Evolutionary conservation across 495 filamentous ascomycete species (phyloP).

Genomic region (Rhypophila decipiens): DNA sequence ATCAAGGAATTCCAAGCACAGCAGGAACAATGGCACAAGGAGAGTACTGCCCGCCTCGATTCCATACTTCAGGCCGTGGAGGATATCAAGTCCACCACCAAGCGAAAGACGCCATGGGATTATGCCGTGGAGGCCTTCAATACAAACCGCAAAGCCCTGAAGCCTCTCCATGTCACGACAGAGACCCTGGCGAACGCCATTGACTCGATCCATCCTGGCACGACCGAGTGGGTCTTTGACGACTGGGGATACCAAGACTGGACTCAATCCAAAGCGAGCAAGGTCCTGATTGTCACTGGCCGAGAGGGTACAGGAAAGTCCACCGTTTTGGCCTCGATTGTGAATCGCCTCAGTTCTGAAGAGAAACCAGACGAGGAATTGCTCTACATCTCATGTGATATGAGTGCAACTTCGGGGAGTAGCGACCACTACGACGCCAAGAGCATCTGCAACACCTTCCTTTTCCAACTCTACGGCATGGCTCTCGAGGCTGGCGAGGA

Average conservation of each 20-base stretch:
- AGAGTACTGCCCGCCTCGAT: slow-evolving; percentile 9
- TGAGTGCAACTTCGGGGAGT: background rate
- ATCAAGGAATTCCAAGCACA: slow-evolving; percentile 15
- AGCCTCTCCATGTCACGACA: slow-evolving; percentile 2
- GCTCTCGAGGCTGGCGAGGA: slow-evolving; percentile 13
- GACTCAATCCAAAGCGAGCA: background rate
- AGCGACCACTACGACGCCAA: slow-evolving; percentile 5
- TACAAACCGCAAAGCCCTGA: slow-evolving; percentile 5
- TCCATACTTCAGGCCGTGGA: slow-evolving; percentile 13
- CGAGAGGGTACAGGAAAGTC: slow-evolving; percentile 20
- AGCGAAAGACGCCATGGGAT: slow-evolving; percentile 21
- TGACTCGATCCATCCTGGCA: slow-evolving; percentile 12
- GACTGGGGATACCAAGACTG: slow-evolving; percentile 3
- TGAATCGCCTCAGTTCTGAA: slow-evolving; percentile 1
- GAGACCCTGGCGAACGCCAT: slow-evolving; percentile 9
- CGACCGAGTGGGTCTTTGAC: slow-evolving; percentile 18
- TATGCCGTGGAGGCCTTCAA: slow-evolving; percentile 18
- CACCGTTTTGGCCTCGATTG: slow-evolving; percentile 13
- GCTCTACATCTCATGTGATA: slow-evolving; percentile 13
- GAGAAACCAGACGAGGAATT: slow-evolving; percentile 3
- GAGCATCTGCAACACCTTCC: slow-evolving; percentile 13
- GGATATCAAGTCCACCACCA: slow-evolving; percentile 16
- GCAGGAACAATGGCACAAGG: slow-evolving; percentile 12
- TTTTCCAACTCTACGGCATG: slow-evolving; percentile 11
- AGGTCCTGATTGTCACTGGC: slow-evolving; percentile 15